Evolutionary conservation across 805 yeast species (phyloP), one percentile per base, ranked within the genome.

Genomic region (Scheffersomyces lignosus): DNA sequence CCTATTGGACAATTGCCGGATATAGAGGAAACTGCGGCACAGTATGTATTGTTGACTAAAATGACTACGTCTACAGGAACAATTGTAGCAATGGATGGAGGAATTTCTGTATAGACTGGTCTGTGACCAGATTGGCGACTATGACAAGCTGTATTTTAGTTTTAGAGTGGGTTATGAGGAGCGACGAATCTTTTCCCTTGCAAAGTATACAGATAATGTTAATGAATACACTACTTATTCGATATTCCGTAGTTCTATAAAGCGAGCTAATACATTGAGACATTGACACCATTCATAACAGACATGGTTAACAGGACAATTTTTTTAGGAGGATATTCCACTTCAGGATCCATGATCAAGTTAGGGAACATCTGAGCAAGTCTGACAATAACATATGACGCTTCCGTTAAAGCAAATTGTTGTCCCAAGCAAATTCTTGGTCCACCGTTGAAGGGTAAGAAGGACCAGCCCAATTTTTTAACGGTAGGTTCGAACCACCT

Each of bases 391-490:
- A 64, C 60, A 51, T 71, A 73, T 15, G 72, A 59, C 8, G 75
- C 73, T 54, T 74, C 79, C 15, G 77, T 73, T 17, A 75, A 64
- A 5, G 80, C 80, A 53, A 72, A 73, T 52, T 74, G 79, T 58
- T 75, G 78, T 28, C 79, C 80, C 32, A 75, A 57, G 50, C 79
- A 75, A 40, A 74, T 71, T 42, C 80, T 55, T 15, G 79, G 79
- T 5, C 80, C 80, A 33, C 79, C 80, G 34, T 58, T 58, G 41
- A 58, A 58, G 18, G 64, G 64, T 27, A 58, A 45, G 46, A 47
- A 58, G 2, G 62, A 53, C 64, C 64, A 58, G 3, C 64, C 64
- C 26, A 52, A 44, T 38, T 54, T 57, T 20, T 41, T 45, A 15
- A 42, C 37, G 2, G 50, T 47, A n/a, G 31, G 49, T 18, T 56